Evolutionary conservation across 1,284 basidiomycete genomes (phyloP).

Genomic region (Ustilago bromivora): DNA sequence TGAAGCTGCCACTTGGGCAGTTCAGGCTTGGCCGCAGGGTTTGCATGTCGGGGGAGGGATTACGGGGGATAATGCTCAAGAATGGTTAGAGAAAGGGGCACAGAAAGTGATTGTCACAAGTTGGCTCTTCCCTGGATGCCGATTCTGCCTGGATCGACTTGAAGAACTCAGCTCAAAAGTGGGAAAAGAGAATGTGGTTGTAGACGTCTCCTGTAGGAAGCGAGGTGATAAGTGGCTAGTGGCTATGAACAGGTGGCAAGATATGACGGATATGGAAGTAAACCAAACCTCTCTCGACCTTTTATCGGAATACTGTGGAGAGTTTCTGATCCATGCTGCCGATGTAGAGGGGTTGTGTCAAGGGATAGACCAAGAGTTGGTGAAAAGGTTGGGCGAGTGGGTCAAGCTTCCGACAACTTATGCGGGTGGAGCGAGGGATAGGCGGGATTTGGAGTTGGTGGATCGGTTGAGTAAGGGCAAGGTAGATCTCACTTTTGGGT

Average conservation of each 20-base stretch:
- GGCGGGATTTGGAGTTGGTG: conserved; percentile 86
- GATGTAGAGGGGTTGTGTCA: conserved; percentile 97
- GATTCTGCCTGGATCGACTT: conserved; percentile 82
- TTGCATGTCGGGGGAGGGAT: conserved; percentile 97
- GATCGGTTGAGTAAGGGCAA: conserved; percentile 83
- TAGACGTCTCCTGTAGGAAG: conserved; percentile 94
- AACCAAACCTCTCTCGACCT: conserved; percentile 69
- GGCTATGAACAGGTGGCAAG: conserved; percentile 99
- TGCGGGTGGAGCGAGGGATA: conserved; percentile 91
- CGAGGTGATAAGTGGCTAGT: conserved; percentile 86
- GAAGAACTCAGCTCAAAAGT: conserved; percentile 77
- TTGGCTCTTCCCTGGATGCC: conserved; percentile 86
- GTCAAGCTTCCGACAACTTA: conserved; percentile 91
- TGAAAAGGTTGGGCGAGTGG: conserved; percentile 89
- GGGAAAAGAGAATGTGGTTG: conserved; percentile 88
- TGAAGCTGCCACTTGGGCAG: conserved; percentile 82
- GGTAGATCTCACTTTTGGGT: conserved; percentile 95
- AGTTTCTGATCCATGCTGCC: conserved; percentile 95
- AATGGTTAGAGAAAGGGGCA: conserved; percentile 90
- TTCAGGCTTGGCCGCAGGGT: conserved; percentile 82
- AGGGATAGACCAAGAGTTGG: conserved; percentile 93
- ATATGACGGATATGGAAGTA: conserved; percentile 93
- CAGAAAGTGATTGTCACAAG: conserved; percentile 98
- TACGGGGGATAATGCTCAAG: conserved; percentile 80
- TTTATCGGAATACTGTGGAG: conserved; percentile 73